Base-by-base conservation (phyloP, 345 rosid genomes). In the Angophora floribunda region DNA sequence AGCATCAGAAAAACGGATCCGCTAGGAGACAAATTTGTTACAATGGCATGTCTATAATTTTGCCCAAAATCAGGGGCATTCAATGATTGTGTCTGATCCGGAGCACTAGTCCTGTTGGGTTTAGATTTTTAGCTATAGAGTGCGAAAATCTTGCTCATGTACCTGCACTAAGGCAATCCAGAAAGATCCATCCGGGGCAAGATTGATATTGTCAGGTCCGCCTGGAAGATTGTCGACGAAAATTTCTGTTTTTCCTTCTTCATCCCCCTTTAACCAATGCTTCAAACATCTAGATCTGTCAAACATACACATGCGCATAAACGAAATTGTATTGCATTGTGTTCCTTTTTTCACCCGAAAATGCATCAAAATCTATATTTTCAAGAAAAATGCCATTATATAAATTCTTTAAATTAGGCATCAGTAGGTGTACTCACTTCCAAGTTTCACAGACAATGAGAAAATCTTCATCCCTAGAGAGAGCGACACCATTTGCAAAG, bases 111-210 rank as follows among this genome's bases (percentile, higher is more conserved):
- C 9, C n/a, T n/a, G 41, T 8, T 63, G 17, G 21, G 75, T n/a
- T 63, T 80, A 44, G 52, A 80, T 36, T 19, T 80, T 21, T 44
- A 13, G 85, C 13, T 9, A 19, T 85, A 13, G 26, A 22, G 36
- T 47, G 53, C 9, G 19, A 50, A 85, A 52, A 50, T 26, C 21
- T 86, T 41, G 21, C 44, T 24, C 9, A 51, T 26, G 10, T 87
- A 92, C 94, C 91, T 91, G 92, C 6, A 92, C 0, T 51, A 94
- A 9, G 7, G 91, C 93, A 13, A 95, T 92, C 95, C 93, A 95
- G 89, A 93, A 95, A n/a, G 95, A 90, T 30, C 94, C 95, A 36
- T 95, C 93, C 1, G 94, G 95, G 22, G 94, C 95, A 36, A 94
- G 91, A 85, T 90, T 90, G 87, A 95, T 92, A 90, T 95, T 95